phyloP scores from a whole-genome alignment of 139 green algal genomes.

The Trebouxia sp. region DNA sequence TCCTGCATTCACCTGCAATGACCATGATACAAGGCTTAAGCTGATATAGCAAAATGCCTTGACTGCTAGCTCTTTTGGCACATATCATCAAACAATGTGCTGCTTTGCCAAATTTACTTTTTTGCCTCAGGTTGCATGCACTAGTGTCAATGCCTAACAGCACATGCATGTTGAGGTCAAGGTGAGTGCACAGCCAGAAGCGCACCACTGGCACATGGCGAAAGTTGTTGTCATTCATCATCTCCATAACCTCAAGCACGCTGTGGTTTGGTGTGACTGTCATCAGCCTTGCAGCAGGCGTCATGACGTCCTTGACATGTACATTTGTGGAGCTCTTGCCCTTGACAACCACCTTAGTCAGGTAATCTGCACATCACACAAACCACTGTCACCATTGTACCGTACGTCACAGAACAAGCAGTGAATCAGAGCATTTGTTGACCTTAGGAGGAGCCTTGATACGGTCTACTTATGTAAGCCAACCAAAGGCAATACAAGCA shows the following conservation, averaged over 20 bases:
- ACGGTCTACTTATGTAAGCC: no score
- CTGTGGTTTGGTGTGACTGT: conserved; percentile 54
- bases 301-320: conserved; percentile 60
- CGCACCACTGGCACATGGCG: conserved; percentile 63
- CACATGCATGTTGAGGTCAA: no score
- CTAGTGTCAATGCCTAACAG: no score
- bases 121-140: no score
- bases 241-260: conserved; percentile 60
- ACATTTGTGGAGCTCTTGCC: conserved; percentile 44
- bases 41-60: no score
- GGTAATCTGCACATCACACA: conserved; percentile 49
- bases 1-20: conserved; percentile 46
- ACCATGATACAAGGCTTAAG: no score
- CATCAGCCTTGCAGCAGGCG: conserved; percentile 38
- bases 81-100: no score
- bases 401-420: neutral
- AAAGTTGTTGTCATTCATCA: conserved; percentile 66
- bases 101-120: no score
- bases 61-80: no score
- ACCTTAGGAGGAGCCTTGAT: no score
- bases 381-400: neutral
- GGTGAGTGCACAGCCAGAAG: no score
- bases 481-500: no score
- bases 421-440: neutral
- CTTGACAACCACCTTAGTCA: conserved; percentile 64